Base-by-base conservation (phyloP, 1,139 yeast genomes). In the Arxiozyma telluris region DNA sequence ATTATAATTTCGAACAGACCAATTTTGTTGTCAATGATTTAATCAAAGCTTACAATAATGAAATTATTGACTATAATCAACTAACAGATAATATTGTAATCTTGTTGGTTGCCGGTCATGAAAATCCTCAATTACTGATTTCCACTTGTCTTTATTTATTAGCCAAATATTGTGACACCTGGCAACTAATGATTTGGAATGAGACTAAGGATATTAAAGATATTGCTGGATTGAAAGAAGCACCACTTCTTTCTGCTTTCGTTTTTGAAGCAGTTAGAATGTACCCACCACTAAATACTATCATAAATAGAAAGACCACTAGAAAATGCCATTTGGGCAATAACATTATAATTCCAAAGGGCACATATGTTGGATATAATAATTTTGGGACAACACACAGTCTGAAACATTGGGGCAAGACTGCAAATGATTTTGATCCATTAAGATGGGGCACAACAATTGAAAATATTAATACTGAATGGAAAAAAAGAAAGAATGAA, bases 91-190 rank as follows among this genome's bases (percentile, higher is more conserved):
- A 82, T 64, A 73, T 80, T n/a, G 77, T 80, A 20, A 81, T 82
- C 30, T 68, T 80, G 2, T 69, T 81, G 68, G 79, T 82, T 49
- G 76, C 87, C 0, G 86, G 86, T 0, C 86, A 82, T 64, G 87
- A 82, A 59, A 82, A 82, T 56, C 87, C 87, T 0, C 81, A 79
- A 56, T 62, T 82, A 22, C 66, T 81, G 18, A 63, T 81, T 59
- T 73, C 78, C 1, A 78, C 84, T 0, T 61, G 78, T 3, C 60
- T 82, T 9, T 81, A 75, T 57, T 63, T 79, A 11, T 60, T 81
- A 41, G 79, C 79, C 1, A 80, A 79, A 56, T 53, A 69, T 54
- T 61, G 67, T 50, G 65, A 66, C 0, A 50, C 60, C 0, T 63
- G 76, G 53, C 84, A 81, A 60, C 50, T 57, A 1, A 56, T 55